Evolutionary conservation across 257 asterid species (phyloP).

Genomic region (Salvia hispanica): DNA sequence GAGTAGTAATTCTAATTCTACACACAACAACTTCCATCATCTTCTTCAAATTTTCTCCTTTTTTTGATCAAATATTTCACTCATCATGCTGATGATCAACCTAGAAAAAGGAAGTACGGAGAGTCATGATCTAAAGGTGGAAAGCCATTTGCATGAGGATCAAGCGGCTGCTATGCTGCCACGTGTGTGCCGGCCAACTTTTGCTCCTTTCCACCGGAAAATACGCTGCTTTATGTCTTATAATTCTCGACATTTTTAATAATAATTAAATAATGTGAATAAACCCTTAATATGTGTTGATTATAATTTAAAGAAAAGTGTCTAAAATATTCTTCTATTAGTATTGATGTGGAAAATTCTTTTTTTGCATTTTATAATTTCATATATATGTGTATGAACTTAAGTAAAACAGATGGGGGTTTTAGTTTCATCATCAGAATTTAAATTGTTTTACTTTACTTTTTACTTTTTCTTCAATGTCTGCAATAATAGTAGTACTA

Average conservation of each 20-base stretch:
- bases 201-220: conserved; percentile 53
- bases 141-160: conserved; percentile 28
- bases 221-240: conserved; percentile 66
- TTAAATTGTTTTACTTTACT: not conserved
- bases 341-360: too few relatives aligned
- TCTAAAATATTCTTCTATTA: too few relatives aligned
- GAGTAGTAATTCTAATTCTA: too few relatives aligned
- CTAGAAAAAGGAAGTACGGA: conserved; percentile 14
- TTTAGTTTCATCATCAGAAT: not conserved
- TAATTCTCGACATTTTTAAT: not conserved
- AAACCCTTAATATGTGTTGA: too few relatives aligned
- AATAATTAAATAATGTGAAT: not conserved
- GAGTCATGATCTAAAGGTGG: conserved; percentile 43
- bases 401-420: too few relatives aligned
- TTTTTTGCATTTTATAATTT: too few relatives aligned
- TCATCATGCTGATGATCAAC: conserved; percentile 12
- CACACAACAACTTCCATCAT: not conserved
- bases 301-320: too few relatives aligned
- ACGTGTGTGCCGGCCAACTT: conserved; percentile 46
- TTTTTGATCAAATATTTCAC: conserved; percentile 1
- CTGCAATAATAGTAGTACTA: not conserved
- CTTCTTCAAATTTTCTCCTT: too few relatives aligned
- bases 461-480: not conserved
- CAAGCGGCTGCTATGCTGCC: conserved; percentile 27
- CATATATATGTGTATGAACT: too few relatives aligned